Evolutionary conservation across 2,329 filamentous ascomycete species (phyloP), one percentile per base, ranked within the genome.

Genomic region (Trichoderma harzianum): DNA sequence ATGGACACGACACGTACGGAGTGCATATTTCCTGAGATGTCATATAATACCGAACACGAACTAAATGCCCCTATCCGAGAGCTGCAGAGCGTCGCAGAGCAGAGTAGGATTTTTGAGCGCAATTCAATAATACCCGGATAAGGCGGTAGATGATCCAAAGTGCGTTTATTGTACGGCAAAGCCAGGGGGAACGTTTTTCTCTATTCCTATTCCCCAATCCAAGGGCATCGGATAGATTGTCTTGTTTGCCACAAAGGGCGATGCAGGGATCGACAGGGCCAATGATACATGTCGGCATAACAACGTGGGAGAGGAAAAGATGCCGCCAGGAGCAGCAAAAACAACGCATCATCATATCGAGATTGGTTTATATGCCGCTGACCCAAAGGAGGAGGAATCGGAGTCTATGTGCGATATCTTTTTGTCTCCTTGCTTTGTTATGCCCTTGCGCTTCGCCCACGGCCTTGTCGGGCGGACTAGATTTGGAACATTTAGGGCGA

Each of bases 201-300:
- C 7, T 6, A 11, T 53, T 53, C 43, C 1, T 32, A 47, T 60
- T 43, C 7, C 34, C 14, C 26, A n/a, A 57, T 39, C 7, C 34
- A 53, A 60, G 60, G 12, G n/a, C 51, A 43, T 47, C 21, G 53
- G 55, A 47, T 61, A 36, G 39, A 34, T 28, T 47, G 28, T 21
- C 10, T 1, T 60, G 34, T 34, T 69, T 62, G 57, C 67, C 67
- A 24, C 67, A 53, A 69, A 34, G 64, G 64, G 39, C 32, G 63
- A 62, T 47, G 30, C 60, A 62, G 71, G 66, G 71, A 70, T 70
- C 66, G 67, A 28, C 53, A 72, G 66, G 71, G 67, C 71, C 71
- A 72, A 72, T 72, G 67, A 55, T 53, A 60, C 39, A 60, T 34
- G 71, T 62, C 32, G 71, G 61, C 53, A 53, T 10, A 14, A 34